Conservation (phyloP, 2,329 filamentous ascomycete genomes). For the Beauveria sp. region DNA sequence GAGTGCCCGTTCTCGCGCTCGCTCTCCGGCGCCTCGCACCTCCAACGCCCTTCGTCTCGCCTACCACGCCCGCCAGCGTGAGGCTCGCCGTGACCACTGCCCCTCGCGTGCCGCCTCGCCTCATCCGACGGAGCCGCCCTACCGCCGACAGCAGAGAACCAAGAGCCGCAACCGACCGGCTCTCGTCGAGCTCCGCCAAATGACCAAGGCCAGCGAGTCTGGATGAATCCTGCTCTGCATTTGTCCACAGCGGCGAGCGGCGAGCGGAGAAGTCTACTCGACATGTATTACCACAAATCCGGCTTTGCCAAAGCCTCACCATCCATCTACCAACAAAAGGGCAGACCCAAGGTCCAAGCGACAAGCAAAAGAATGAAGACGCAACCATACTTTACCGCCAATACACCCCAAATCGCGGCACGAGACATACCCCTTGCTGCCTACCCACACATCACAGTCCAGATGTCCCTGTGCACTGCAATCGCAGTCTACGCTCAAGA, state of each 20-base stretch:
- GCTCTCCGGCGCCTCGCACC: constrained; percentile 28
- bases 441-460: not conserved
- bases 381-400: not conserved
- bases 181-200: constrained; percentile 20
- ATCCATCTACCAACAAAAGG: not conserved
- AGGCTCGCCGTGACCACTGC: constrained; percentile 36
- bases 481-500: not conserved
- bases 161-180: constrained; percentile 31
- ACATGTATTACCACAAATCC: not conserved
- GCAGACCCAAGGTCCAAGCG: not conserved
- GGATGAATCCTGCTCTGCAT: not conserved
- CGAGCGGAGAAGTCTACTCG: not conserved
- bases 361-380: not conserved
- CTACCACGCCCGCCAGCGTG: constrained; percentile 31
- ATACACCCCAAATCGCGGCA: not conserved
- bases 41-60: constrained; percentile 33
- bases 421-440: not conserved
- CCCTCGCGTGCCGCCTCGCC: constrained; percentile 32
- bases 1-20: constrained; percentile 23
- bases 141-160: constrained; percentile 30
- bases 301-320: not conserved
- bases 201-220: not conserved
- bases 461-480: not conserved
- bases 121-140: constrained; percentile 21
- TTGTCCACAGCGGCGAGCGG: not conserved